Evolutionary conservation across 306 rosid species (phyloP), one percentile per base, ranked within the genome.

Genomic region (Begonia loranthoides): DNA sequence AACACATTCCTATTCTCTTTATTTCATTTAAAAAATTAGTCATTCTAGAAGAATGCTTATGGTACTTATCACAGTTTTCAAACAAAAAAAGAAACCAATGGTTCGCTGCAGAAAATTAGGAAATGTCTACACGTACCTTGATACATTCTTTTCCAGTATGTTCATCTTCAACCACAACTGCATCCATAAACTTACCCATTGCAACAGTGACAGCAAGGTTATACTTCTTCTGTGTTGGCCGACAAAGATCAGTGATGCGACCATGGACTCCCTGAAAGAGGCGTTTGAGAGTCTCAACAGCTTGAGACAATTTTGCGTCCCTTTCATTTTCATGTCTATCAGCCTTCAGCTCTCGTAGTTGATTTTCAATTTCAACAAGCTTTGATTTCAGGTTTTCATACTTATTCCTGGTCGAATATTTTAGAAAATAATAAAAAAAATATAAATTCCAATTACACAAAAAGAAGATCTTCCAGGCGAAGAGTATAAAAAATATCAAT

Each of bases 101-200:
- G 36, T 28, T 28, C 36, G 36, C 36, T 4, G 10, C 16, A 28
- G 10, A 21, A 52, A 51, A 51, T 33, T 14, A 33, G 36, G 36
- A 28, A 56, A 15, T 4, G 14, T 11, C 7, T 17, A 59, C 16
- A 12, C 13, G 56, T 55, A 92, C 99, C 99, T 92, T 92, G 72
- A 92, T 92, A 74, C 99, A 92, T 75, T 92, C 99, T 82, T 86
- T 92, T 77, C 96, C 99, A 3, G 99, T 92, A 52, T 79, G 85
- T 65, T 92, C 99, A 66, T 92, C 92, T 55, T 92, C 88, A 52
- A 92, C 99, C 39, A 92, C 94, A 13, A 86, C 99, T 54, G 96
- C 99, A 73, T 92, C 99, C 99, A 92, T 92, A 70, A 92, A 92
- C 75, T 64, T 92, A 70, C 99, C 99, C 99, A 92, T 86, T 22